Percentiles rank a stretch among this genome's conserved stretches.
These are phyloP conservation scores for Striga hermonthica DNA, from an alignment of 305 asterid species.

Conservation along the genomic window DNA sequence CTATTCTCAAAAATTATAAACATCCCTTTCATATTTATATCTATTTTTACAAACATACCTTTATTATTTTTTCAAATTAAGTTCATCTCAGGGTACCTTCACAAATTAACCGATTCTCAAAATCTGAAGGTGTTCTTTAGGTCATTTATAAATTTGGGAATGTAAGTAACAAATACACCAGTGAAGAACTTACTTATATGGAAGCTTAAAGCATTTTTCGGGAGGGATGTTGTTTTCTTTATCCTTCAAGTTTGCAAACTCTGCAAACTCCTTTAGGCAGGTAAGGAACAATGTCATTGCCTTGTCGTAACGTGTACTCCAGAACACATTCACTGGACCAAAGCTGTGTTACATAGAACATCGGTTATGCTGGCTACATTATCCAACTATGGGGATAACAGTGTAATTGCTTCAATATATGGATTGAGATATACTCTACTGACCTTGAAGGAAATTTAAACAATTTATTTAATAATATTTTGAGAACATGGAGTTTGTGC, in stretches of 20 bases:
- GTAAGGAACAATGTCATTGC: slow-evolving; percentile 90
- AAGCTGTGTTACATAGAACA: slow-evolving; percentile 49
- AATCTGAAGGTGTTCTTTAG: not conserved
- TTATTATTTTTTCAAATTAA: not conserved
- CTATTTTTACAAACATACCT: not conserved
- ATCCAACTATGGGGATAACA: slow-evolving; percentile 13
- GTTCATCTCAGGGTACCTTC: not conserved
- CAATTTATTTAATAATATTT: not conserved
- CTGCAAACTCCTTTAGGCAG: slow-evolving; percentile 96
- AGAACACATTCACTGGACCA: slow-evolving; percentile 96
- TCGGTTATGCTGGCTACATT: slow-evolving; percentile 27
- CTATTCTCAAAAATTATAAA: not conserved
- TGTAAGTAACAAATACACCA: not conserved
- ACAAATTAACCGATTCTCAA: not conserved
- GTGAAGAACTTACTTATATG: slow-evolving; percentile 70
- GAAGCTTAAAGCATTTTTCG: slow-evolving; percentile 87
- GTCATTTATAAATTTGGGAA: slow-evolving; percentile 5
- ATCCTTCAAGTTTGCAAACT: slow-evolving; percentile 88
- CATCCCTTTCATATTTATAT: not conserved
- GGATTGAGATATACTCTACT: slow-evolving; percentile 9
- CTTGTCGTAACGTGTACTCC: slow-evolving; percentile 99
- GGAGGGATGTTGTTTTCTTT: slow-evolving; percentile 83
- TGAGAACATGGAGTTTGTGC: too few relatives aligned
- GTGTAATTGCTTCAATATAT: slow-evolving; percentile 16
- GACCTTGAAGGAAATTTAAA: slow-evolving; percentile 1